Evolutionary conservation across 805 yeast species (phyloP), one percentile per base, ranked within the genome.

Genomic region (Suhomyces emberorum): DNA sequence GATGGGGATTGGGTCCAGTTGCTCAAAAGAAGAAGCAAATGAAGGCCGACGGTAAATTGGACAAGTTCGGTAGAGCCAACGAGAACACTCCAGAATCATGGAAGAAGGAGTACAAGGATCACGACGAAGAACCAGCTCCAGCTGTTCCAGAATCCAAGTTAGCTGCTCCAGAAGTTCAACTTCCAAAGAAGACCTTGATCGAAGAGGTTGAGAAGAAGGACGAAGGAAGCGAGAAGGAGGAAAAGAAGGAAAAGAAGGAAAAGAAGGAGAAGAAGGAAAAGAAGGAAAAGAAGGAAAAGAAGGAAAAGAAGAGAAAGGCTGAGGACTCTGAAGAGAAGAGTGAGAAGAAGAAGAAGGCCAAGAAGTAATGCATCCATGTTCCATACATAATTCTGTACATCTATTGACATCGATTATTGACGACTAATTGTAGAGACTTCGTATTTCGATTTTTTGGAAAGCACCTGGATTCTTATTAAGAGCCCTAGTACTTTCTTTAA

Each of bases 1-100:
- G 97, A 77, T 93, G 98, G 98, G 98, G 98, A 45, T 72, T 93
- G 54, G 98, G 98, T 54, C 98, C 98, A 54, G 87, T 89, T 61
- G 98, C 98, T 43, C 88, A 86, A 69, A 88, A 88, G 83, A 93
- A 93, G 85, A 93, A 93, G 77, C 96, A 91, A 74, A 73, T 93
- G 76, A 91, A 89, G 77, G 84, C 95, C 37, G 95, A 85, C 49
- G 98, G 98, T 57, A 91, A 93, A 70, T 80, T 93, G 59, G 98
- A 93, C 74, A 87, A 91, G 69, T 93, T 69, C 58, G 98, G 98
- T 47, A 83, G 96, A 72, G 74, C 72, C 46, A 93, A 88, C 59
- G 98, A 93, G 67, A 82, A 78, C 62, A 93, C 98, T 19, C 98
- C 98, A 54, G 84, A 78, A 31, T 74, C 79, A 27, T 93, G 98